Base-by-base conservation (phyloP, 768 basidiomycete genomes). In the Hortiboletus campestris region DNA sequence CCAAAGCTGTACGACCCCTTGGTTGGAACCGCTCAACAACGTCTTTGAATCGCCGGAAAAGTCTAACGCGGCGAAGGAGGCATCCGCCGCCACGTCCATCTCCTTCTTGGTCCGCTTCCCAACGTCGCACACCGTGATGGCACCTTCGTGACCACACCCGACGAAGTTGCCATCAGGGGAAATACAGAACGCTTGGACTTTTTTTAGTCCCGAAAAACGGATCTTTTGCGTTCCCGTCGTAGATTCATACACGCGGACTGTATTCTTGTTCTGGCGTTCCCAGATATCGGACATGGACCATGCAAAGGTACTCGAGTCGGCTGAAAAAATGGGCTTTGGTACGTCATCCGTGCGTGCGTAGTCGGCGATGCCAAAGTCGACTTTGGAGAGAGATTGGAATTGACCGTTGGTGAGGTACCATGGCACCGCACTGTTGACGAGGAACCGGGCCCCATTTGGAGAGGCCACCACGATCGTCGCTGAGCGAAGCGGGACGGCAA, bases 1-100 rank as follows among this genome's bases (percentile, higher is more conserved):
- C 64, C 63, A 65, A 6, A 62, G 35, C 4, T 53, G 61, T 2
- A 66, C 12, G 2, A 55, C 46, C 9, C 48, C 55, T 8, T 54
- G 16, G 5, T 40, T 8, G 10, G 60, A 60, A 16, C 52, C 58
- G 16, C 62, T 58, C 49, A 53, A 46, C 11, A 66, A 32, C 31
- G 40, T 50, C 46, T 10, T 29, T 2, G 58, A 49, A 41, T 65
- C 58, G 1, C 31, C 29, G 17, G 64, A 60, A 46, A 65, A 66
- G 4, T 36, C 35, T 9, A 66, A 47, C 17, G 50, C 45, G 1
- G 51, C 34, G 45, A 59, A 45, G 25, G 53, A 44, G 28, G 11
- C 4, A 12, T 46, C 46, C 7, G 14, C 25, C n/a, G 35, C 28
- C 28, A 56, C 53, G 10, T 22, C 11, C 42, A 58, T 22, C 25